A percentile compares a stretch with the other conserved stretches of the same genome.
phyloP scores from a whole-genome alignment of 2,329 filamentous ascomycete genomes.

The Pseudocercospora crystallina region DNA sequence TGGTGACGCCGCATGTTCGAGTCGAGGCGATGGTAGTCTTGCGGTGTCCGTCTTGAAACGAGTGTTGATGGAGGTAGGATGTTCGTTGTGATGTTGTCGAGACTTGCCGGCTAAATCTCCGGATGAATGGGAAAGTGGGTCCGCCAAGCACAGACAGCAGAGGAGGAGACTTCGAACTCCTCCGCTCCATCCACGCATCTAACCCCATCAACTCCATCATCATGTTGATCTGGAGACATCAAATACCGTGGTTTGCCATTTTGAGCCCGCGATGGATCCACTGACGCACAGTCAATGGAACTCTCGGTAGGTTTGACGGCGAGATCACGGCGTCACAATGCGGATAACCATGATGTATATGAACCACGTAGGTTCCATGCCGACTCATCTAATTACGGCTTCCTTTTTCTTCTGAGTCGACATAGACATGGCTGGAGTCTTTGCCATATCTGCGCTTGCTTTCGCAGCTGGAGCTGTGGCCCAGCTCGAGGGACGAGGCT shows the following conservation, averaged over 20 bases:
- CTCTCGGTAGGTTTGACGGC: constrained; percentile 3
- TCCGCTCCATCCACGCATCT: no score
- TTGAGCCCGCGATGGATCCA: background rate
- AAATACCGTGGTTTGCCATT: background rate
- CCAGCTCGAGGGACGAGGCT: constrained; percentile 24
- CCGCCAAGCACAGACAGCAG: background rate
- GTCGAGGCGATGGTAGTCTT: no score
- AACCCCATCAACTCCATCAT: background rate
- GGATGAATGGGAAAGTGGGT: constrained; percentile 1
- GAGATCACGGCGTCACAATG: constrained; percentile 5
- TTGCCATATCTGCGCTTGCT: background rate
- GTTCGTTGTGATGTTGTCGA: background rate
- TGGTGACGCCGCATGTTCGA: no score
- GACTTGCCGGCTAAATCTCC: background rate
- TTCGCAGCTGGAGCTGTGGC: constrained; percentile 5
- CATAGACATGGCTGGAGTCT: background rate
- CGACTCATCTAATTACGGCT: no score
- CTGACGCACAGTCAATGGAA: background rate
- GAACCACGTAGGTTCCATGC: no score
- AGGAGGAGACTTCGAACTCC: no score
- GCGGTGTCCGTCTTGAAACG: no score
- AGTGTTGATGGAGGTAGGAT: no score
- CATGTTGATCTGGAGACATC: background rate
- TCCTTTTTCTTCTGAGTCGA: background rate
- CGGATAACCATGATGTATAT: no score